These are phyloP conservation scores for Rhizopogon sp. DNA, from an alignment of 768 basidiomycete species.

Conservation along the genomic window DNA sequence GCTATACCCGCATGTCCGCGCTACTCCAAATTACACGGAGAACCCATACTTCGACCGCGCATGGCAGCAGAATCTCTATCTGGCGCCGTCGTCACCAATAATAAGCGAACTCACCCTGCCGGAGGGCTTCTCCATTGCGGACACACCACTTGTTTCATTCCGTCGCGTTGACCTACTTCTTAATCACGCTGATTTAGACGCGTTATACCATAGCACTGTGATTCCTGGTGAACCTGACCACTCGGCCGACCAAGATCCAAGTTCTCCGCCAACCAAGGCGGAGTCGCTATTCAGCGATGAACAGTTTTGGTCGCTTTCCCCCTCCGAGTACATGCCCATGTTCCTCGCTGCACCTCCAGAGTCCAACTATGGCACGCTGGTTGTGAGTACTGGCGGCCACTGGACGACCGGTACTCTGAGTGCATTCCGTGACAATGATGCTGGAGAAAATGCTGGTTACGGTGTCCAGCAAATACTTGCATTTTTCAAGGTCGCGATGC, in stretches of 20 bases:
- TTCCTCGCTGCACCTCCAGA: slow-evolving; percentile 42
- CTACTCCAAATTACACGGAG: slow-evolving; percentile 55
- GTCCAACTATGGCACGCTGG: slow-evolving; percentile 53
- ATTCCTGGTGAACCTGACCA: slow-evolving; percentile 12
- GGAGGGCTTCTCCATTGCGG: slow-evolving; percentile 44
- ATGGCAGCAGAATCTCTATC: slow-evolving; percentile 62
- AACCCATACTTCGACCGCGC: slow-evolving; percentile 55
- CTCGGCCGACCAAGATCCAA: slow-evolving; percentile 10
- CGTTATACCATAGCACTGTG: slow-evolving; percentile 32
- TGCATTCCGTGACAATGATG: slow-evolving; percentile 31
- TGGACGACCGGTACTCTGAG: slow-evolving; percentile 59
- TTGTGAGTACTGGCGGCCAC: slow-evolving; percentile 63
- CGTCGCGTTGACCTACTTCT: slow-evolving; percentile 59
- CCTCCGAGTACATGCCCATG: slow-evolving; percentile 46
- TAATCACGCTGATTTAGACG: slow-evolving; percentile 40
- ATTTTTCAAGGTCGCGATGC: slow-evolving; percentile 57
- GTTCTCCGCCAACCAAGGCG: slow-evolving; percentile 22
- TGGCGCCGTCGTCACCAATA: slow-evolving; percentile 45
- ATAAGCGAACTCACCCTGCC: slow-evolving; percentile 38
- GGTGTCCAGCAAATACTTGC: slow-evolving; percentile 51
- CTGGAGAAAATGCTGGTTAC: slow-evolving; percentile 29
- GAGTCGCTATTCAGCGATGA: slow-evolving; percentile 51
- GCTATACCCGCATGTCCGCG: slow-evolving; percentile 61
- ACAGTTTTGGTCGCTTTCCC: slow-evolving; percentile 46
- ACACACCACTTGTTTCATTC: slow-evolving; percentile 62